These are phyloP conservation scores for Paratrypanosoma confusum DNA, from an alignment of 208 protist genomes.

Conservation along the genomic window DNA sequence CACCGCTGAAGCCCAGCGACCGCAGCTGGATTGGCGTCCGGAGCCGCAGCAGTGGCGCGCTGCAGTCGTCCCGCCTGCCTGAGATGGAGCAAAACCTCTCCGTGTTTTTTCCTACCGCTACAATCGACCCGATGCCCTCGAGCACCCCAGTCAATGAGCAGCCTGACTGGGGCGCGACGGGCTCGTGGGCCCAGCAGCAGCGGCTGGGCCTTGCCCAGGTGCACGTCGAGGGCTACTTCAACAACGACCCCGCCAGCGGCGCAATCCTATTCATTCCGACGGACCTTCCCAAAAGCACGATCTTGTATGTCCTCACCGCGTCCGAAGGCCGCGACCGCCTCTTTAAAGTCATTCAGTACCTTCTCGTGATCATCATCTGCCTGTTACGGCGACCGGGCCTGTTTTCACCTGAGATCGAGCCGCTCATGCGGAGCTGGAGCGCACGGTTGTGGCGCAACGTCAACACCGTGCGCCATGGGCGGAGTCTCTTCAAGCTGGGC, in stretches of 20 bases:
- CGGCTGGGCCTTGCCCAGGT: slow-evolving; percentile 56
- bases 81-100: no score
- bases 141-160: no score
- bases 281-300: slow-evolving; percentile 64
- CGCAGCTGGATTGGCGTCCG: no score
- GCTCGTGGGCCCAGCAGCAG: no score
- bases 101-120: no score
- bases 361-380: slow-evolving; percentile 59
- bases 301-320: slow-evolving; percentile 79
- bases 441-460: slow-evolving; percentile 64
- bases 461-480: slow-evolving; percentile 80
- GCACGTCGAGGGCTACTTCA: slow-evolving; percentile 70
- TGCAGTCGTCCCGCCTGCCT: no score
- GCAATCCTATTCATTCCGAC: slow-evolving; percentile 53
- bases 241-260: slow-evolving; percentile 14
- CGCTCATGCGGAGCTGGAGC: slow-evolving; percentile 35
- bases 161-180: no score
- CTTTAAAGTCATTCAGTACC: slow-evolving; percentile 80
- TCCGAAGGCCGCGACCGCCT: slow-evolving; percentile 73
- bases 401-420: slow-evolving; percentile 43
- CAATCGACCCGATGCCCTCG: no score
- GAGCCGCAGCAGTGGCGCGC: no score
- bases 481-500: slow-evolving; percentile 78
- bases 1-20: no score
- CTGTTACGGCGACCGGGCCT: slow-evolving; percentile 47